Percentiles rank a stretch among this genome's conserved stretches.
phyloP scores from a whole-genome alignment of 345 rosid species.

The Populus nigra region DNA sequence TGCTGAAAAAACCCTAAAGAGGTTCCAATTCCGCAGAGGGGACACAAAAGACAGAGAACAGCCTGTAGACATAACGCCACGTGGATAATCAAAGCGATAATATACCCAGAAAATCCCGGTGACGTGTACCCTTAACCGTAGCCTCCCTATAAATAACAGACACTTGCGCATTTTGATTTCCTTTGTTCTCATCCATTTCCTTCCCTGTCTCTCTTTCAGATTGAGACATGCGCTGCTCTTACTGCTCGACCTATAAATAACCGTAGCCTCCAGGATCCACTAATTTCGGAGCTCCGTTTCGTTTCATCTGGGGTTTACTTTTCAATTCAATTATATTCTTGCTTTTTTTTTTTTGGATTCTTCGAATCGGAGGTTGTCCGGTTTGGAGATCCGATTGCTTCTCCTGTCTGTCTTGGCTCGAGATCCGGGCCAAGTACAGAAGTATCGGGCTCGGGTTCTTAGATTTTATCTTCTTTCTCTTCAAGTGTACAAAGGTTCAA shows the following conservation, averaged over 20 bases:
- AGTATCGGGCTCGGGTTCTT: slow-evolving; percentile 40
- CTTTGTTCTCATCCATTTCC: slow-evolving; percentile 36
- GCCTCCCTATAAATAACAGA: slow-evolving; percentile 50
- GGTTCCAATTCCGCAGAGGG: slow-evolving; percentile 10
- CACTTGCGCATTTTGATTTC: background rate
- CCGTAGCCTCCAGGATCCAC: slow-evolving; percentile 13
- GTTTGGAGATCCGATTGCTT: slow-evolving; percentile 48
- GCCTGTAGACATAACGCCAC: slow-evolving; percentile 30
- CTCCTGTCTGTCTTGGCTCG: slow-evolving; percentile 89
- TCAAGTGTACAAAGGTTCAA: background rate
- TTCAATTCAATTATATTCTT: background rate
- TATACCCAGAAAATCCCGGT: slow-evolving; percentile 18
- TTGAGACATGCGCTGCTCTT: slow-evolving; percentile 16
- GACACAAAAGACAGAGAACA: slow-evolving; percentile 14
- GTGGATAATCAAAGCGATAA: slow-evolving; percentile 22
- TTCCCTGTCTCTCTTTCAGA: slow-evolving; percentile 15
- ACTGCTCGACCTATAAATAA: background rate
- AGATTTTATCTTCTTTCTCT: slow-evolving; percentile 12
- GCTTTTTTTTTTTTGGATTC: background rate
- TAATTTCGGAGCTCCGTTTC: background rate
- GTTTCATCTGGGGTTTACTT: slow-evolving; percentile 35
- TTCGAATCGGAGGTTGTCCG: slow-evolving; percentile 11
- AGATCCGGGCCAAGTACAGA: slow-evolving; percentile 93
- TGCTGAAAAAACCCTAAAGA: slow-evolving; percentile 11
- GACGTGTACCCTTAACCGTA: slow-evolving; percentile 49